Base-by-base conservation (phyloP, 2,329 filamentous ascomycete genomes). In the Fusarium falciforme region DNA sequence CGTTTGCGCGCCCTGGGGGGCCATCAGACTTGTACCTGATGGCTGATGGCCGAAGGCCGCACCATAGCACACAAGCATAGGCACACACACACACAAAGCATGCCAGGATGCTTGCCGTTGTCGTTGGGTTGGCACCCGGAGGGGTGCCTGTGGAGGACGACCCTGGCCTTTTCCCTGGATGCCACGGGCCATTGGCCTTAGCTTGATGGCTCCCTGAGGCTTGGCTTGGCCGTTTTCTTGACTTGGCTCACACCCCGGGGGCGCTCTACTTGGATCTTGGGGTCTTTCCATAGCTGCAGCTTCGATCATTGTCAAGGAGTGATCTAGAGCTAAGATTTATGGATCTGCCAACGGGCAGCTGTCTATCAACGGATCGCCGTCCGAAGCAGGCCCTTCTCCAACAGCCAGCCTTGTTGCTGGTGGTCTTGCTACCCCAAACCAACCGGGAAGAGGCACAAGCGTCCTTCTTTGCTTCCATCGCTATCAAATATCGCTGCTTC, bases 401-500 rank as follows among this genome's bases (percentile, higher is more conserved):
- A 76, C 44, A 66, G 74, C 66, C 61, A 67, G 68, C 61, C 65
- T 70, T 52, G 47, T 33, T 73, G 67, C 62, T 68, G 61, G 62
- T 71, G 42, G 70, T 31, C 47, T 52, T 72, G 70, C 58, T 69
- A 61, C 64, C 70, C 49, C 66, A 77, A 77, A 78, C 73, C 64
- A 68, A 66, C 54, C 68, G 65, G 66, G 68, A 71, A 59, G 73
- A 77, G 67, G 55, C 66, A 76, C 72, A 76, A 78, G 73, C 74
- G 63, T 31, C 44, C 22, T 49, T 65, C 67, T 74, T 73, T 68
- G 60, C 72, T 67, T 74, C 44, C 44, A 49, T 49, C 73, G 73
- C 49, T 63, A 64, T 76, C 76, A 78, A 75, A 77, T 78, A 73
- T 78, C 74, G 70, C 75, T 67, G 25, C 16, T 20, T 70, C 65